phyloP scores from a whole-genome alignment of 192 early-diverging fungal genomes.

The Backusella mclennaniae region DNA sequence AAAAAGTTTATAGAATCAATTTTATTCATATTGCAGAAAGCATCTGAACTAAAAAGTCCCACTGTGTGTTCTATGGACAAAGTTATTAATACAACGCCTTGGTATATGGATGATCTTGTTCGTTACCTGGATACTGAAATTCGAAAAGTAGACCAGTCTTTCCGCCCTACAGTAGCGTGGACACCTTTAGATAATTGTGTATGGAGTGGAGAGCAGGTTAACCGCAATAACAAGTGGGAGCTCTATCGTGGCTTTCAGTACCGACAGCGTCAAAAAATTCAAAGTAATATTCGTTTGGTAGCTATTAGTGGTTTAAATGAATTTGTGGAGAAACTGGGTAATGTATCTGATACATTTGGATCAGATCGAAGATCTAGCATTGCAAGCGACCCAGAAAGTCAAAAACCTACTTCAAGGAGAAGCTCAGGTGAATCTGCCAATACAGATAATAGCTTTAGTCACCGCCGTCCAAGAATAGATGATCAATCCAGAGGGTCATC shows the following conservation, averaged over 20 bases:
- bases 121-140: slow-evolving; percentile 43
- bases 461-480: not conserved
- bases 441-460: not conserved
- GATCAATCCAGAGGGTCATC: slow-evolving; percentile 18
- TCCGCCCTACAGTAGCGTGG: slow-evolving; percentile 23
- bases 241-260: slow-evolving; percentile 11
- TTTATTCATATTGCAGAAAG: slow-evolving; percentile 39
- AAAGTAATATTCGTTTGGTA: slow-evolving; percentile 39
- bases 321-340: slow-evolving; percentile 36
- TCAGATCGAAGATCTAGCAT: slow-evolving; percentile 36
- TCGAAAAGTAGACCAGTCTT: not conserved
- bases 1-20: slow-evolving; percentile 49
- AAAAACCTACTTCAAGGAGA: not conserved
- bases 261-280: slow-evolving; percentile 4
- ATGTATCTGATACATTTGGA: slow-evolving; percentile 26
- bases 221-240: slow-evolving; percentile 15
- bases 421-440: slow-evolving; percentile 14
- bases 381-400: slow-evolving; percentile 37
- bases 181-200: slow-evolving; percentile 5
- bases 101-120: slow-evolving; percentile 52
- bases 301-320: slow-evolving; percentile 52
- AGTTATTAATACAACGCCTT: slow-evolving; percentile 43
- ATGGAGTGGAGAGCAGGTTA: not conserved
- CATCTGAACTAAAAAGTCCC: slow-evolving; percentile 43
- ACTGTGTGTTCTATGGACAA: slow-evolving; percentile 40